Conservation (phyloP, 2,329 filamentous ascomycete species). For the Aureobasidium leucospermi region DNA sequence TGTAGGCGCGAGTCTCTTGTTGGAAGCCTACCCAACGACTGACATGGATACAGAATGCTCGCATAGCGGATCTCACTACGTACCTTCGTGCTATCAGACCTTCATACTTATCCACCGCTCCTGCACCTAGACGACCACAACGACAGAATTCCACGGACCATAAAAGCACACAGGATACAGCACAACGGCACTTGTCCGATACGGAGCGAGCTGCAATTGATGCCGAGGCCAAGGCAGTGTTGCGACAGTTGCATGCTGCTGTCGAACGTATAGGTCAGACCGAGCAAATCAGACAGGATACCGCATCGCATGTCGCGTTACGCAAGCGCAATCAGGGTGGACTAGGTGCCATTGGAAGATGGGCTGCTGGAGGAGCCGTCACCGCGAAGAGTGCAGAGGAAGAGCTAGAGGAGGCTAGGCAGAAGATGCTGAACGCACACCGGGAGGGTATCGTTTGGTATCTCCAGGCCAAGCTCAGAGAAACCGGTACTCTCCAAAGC, state of each 20-base stretch:
- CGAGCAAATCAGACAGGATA: constrained; percentile 72
- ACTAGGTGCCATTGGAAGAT: constrained; percentile 62
- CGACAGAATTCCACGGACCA: constrained; percentile 28
- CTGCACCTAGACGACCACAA: constrained; percentile 43
- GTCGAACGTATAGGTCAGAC: constrained; percentile 75
- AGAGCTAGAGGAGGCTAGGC: constrained; percentile 60
- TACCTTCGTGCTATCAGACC: constrained; percentile 80
- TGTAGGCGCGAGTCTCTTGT: constrained; percentile 44
- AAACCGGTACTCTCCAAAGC: constrained; percentile 70
- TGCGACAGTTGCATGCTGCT: constrained; percentile 75
- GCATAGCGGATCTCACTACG: constrained; percentile 70
- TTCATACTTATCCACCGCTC: constrained; percentile 79
- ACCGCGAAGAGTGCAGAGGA: constrained; percentile 59
- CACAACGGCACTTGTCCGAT: constrained; percentile 62
- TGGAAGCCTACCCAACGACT: constrained; percentile 16
- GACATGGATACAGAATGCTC: constrained; percentile 58
- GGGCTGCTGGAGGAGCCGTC: constrained; percentile 50
- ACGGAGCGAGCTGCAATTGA: constrained; percentile 80
- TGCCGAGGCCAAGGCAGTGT: constrained; percentile 73
- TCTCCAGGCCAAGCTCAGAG: constrained; percentile 66
- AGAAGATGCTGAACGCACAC: constrained; percentile 60
- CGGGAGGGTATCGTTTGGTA: constrained; percentile 81
- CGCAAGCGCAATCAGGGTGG: constrained; percentile 59
- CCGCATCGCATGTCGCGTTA: constrained; percentile 60
- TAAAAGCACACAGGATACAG: constrained; percentile 25